Conservation (phyloP, 495 filamentous ascomycete genomes). For the Parathielavia appendiculata region DNA sequence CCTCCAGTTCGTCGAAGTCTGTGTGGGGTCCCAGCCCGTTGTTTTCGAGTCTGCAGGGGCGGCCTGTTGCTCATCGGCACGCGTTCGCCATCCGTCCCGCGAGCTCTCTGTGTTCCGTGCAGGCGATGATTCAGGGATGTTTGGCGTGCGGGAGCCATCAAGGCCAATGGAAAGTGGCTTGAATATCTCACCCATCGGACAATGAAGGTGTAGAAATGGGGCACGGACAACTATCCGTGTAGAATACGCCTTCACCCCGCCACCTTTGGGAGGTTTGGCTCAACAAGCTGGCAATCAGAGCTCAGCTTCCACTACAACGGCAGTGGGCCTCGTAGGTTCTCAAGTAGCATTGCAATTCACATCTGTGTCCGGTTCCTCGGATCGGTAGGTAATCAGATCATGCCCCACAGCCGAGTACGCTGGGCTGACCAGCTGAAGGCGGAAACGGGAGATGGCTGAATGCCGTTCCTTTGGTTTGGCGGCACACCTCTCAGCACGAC, state of each 20-base stretch:
- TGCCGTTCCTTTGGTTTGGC: neutral
- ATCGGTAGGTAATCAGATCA: constrained; percentile 26
- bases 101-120: constrained; percentile 15
- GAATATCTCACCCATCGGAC: constrained; percentile 26
- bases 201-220: constrained; percentile 29
- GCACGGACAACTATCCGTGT: constrained; percentile 27
- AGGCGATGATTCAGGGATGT: constrained; percentile 23
- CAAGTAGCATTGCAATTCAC: constrained; percentile 25
- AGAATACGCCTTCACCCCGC: constrained; percentile 15
- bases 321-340: constrained; percentile 20
- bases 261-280: constrained; percentile 10
- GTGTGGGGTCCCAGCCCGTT: constrained; percentile 24
- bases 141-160: constrained; percentile 24
- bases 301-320: neutral
- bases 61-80: constrained; percentile 17
- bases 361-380: constrained; percentile 31
- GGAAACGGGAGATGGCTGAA: neutral
- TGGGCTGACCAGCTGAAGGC: constrained; percentile 3
- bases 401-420: constrained; percentile 20
- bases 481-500: too few species aligned
- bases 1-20: constrained; percentile 24
- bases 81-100: constrained; percentile 6
- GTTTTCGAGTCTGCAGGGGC: constrained; percentile 11
- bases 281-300: neutral
- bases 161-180: constrained; percentile 23